Evolutionary conservation across 345 rosid genomes (phyloP), one percentile per base, ranked within the genome.

Genomic region (Orychophragmus violaceus): DNA sequence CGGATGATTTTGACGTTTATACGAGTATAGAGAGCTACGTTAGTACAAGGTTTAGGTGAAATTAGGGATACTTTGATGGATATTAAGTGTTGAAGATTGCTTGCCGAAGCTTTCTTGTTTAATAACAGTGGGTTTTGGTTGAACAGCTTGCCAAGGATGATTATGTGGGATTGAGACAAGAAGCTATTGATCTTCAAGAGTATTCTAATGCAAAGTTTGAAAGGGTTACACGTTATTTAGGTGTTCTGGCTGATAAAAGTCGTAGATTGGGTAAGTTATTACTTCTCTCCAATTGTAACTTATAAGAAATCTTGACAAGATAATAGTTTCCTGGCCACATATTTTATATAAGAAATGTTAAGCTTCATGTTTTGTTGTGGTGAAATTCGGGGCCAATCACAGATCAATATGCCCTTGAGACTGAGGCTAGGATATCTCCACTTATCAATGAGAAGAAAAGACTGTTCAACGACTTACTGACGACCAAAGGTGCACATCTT

Each of bases 151-250:
- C 85, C 16, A 90, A 76, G 78, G 88, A 81, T 12, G 90, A 87
- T 78, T 90, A 74, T 86, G 50, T 86, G 83, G 92, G 74, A 66
- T 58, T 94, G 87, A 85, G 91, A 74, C 97, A 87, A 73, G 97
- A 90, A 74, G 96, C 90, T 62, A 78, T 78, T 76, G 95, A 90
- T 81, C 77, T 90, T 71, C 96, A 87, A 73, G 96, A 88, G 64
- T 94, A 90, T 70, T 90, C 97, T 46, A 85, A 83, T 80, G 97
- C 95, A 36, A 94, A 88, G 78, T 95, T 94, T 59, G 87, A 87
- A 30, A 85, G 97, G 76, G 89, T 94, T 71, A 87, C 97, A 12
- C 96, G 99, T 33, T 94, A 87, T 78, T 79, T 94, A 17, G 99
- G 99, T 73, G 92, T 83, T 62, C 95, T 94, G 42, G 97, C 97